A percentile compares a stretch with the other conserved stretches of the same genome.
phyloP scores from a whole-genome alignment of 1,139 yeast species.

The Geotrichum histeridarum region DNA sequence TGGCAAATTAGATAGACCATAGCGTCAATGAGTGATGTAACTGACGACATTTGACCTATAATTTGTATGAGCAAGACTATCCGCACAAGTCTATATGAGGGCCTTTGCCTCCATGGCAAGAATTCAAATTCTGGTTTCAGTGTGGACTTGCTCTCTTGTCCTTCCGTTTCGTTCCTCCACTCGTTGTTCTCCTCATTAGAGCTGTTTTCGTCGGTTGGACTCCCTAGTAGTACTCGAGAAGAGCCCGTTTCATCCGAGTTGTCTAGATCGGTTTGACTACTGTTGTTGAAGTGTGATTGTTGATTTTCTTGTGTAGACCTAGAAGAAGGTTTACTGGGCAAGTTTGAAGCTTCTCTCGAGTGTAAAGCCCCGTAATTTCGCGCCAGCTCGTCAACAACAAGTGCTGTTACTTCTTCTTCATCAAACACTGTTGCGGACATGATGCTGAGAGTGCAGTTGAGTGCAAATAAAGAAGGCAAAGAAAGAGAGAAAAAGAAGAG shows the following conservation, averaged over 20 bases:
- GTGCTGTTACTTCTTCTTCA: slow-evolving; percentile 12
- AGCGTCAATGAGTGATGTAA: slow-evolving; percentile 28
- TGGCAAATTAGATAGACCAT: slow-evolving; percentile 28
- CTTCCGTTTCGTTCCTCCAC: neutral
- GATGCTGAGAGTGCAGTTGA: too few species aligned
- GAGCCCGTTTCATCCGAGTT: too few species aligned
- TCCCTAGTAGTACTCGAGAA: neutral
- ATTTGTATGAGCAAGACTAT: slow-evolving; percentile 22
- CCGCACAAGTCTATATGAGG: slow-evolving; percentile 21
- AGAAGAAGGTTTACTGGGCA: too few species aligned
- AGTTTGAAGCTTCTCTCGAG: too few species aligned
- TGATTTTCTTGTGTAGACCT: too few species aligned
- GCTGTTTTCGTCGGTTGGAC: neutral
- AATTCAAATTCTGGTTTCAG: slow-evolving; percentile 15
- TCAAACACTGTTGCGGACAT: slow-evolving; percentile 10
- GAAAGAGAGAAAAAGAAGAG: too few species aligned
- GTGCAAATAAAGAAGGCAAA: too few species aligned
- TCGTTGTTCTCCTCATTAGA: neutral
- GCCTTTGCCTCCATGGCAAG: slow-evolving; percentile 21
- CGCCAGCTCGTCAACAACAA: slow-evolving; percentile 6
- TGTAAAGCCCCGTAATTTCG: too few species aligned
- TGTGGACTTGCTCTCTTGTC: neutral
- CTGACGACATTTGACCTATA: slow-evolving; percentile 24
- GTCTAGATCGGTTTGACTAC: too few species aligned
- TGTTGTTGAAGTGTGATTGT: too few species aligned